Evolutionary conservation across 805 yeast species (phyloP).

Genomic region (Blastobotrys chiropterorum): DNA sequence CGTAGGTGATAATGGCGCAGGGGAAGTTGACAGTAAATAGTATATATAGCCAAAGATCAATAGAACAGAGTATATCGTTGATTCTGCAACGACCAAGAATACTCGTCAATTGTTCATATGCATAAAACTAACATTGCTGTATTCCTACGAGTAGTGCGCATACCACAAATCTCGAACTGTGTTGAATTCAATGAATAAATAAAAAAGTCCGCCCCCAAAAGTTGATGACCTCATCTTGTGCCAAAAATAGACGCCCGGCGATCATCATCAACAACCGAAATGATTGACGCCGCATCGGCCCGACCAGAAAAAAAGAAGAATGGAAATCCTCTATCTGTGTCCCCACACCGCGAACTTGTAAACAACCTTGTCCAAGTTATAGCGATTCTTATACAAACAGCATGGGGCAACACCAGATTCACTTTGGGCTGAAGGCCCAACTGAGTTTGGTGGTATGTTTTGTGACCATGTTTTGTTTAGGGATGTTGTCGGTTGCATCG

Average conservation of each 20-base stretch:
- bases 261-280: too few relatives aligned
- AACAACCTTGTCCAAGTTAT: neutral
- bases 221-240: neutral
- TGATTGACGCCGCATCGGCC: neutral
- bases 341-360: neutral
- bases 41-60: neutral
- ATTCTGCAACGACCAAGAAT: too few relatives aligned
- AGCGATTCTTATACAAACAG: neutral
- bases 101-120: too few relatives aligned
- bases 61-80: neutral
- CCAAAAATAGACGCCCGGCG: too few relatives aligned
- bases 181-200: too few relatives aligned
- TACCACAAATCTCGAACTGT: too few relatives aligned
- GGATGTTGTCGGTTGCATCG: constrained; percentile 67
- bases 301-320: neutral
- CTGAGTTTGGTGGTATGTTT: constrained; percentile 63
- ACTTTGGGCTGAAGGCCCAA: constrained; percentile 67
- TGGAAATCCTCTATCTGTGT: neutral
- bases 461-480: constrained; percentile 62
- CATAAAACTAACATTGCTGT: too few relatives aligned
- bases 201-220: too few relatives aligned
- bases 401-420: constrained; percentile 8
- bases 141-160: too few relatives aligned
- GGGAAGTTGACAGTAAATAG: neutral
- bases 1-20: neutral